These are phyloP conservation scores for Trypanosoma melophagium DNA, from an alignment of 208 protist genomes.

Conservation along the genomic window DNA sequence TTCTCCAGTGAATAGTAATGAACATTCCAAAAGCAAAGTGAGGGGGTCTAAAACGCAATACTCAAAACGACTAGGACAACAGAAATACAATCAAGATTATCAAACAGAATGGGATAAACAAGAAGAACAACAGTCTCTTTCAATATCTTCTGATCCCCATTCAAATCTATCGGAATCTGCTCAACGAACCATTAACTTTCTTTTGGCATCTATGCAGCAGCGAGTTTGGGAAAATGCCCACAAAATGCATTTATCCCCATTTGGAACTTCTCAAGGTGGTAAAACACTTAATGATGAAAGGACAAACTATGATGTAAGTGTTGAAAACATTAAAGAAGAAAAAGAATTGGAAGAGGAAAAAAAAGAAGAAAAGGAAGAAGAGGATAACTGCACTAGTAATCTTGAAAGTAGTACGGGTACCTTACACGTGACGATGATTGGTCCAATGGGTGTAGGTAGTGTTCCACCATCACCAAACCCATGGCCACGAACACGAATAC, in stretches of 20 bases:
- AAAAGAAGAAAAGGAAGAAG: background rate
- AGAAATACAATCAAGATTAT: too few relatives aligned
- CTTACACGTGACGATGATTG: background rate
- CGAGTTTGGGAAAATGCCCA: background rate
- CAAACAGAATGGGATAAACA: too few relatives aligned
- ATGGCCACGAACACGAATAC: background rate
- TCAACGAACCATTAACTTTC: background rate
- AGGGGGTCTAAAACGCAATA: too few relatives aligned
- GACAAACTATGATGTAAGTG: too few relatives aligned
- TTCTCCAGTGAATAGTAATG: too few relatives aligned
- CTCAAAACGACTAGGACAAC: too few relatives aligned
- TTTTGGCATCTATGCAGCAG: slow-evolving; percentile 1
- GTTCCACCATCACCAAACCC: background rate
- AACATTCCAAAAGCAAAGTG: too few relatives aligned
- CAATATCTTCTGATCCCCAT: background rate
- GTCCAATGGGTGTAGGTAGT: background rate
- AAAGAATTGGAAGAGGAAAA: background rate
- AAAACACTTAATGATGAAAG: too few relatives aligned
- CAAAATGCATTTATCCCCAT: background rate
- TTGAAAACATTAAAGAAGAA: too few relatives aligned
- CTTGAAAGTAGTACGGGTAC: background rate
- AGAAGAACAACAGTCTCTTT: background rate
- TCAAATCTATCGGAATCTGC: slow-evolving; percentile 2
- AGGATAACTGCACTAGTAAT: background rate
- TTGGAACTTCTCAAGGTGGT: background rate